Base-by-base conservation (phyloP, 2,329 filamentous ascomycete genomes). In the Drechslerella coelobrocha region DNA sequence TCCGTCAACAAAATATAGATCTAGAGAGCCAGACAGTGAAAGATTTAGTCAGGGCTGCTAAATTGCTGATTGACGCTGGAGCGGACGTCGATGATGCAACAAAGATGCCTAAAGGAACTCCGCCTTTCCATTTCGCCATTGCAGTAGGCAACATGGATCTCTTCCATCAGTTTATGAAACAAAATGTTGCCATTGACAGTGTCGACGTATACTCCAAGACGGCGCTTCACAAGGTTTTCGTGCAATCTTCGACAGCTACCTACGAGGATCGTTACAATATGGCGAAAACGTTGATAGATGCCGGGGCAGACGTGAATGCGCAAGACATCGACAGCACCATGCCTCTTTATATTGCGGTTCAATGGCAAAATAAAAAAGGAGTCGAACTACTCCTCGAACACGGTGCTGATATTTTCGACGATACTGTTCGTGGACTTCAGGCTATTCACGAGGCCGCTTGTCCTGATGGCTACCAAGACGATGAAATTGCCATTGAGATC, bases 321-420 rank as follows among this genome's bases (percentile, higher is more conserved):
- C 45, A 74, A 50, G 53, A 75, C 66, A 50, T 60, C 56, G 59
- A 71, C 24, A 71, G 66, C 12, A 27, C 39, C 27, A 63, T 63
- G 59, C 66, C 66, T 17, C 50, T 75, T 14, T 68, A 62, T 10
- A 50, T 51, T 7, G 74, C 74, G 5, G 73, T 74, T 4, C 26
- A 29, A 2, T 41, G 43, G 2, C 73, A 73, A 17, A 72, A 74
- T 24, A 51, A 65, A n/a, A 37, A 29, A n/a, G 65, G 71, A 34
- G 63, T 73, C 9, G 26, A 55, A 17, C 50, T 68, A 12, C 72
- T 75, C 12, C 27, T 74, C 26, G 26, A 69, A 27, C 55, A 72
- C 31, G 62, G 72, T 3, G 57, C 73, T 2, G 63, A 75, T 17
- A 24, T 71, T 12, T 27, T 21, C 10, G 66, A 71, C 41, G 66